Base-by-base conservation (phyloP, 108 stramenopile species). In the Epithemia pelagica region DNA sequence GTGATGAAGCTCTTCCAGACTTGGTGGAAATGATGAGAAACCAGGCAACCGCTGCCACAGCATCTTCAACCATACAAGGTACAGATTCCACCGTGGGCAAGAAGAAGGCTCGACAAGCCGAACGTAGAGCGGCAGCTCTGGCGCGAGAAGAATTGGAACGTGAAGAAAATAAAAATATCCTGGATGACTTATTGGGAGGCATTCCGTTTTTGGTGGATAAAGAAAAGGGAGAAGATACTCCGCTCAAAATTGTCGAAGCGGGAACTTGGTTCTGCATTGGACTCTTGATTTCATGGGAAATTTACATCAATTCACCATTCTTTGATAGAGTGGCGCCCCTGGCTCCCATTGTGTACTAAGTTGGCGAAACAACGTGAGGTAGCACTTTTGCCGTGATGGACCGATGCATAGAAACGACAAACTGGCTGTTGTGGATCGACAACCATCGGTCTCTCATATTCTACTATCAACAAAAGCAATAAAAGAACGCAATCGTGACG, bases 251-350 rank as follows among this genome's bases (percentile, higher is more conserved):
- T 28, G 62, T 90, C 3, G 89, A 90, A 79, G 75, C 68, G 58
- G 85, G 82, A 30, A 82, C 93, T 20, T 95, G 93, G 93, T 68
- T 69, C 24, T 86, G 90, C 10, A 95, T 95, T 66, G 85, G 76
- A 27, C 26, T 85, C 10, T 65, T 95, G 64, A 82, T 95, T 8
- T 63, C 68, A 25, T 95, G 93, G 93, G 93, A 95, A 74, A 23
- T 91, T 61, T 95, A 91, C 67, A 79, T 95, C 37, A 95, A 95
- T 66, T 85, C 86, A 58, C 93, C 93, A 5, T 79, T 95, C 62
- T 95, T 95, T 69, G 89, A 91, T 0, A 72, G 93, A 51, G 86
- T 88, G 0, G 85, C 85, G 23, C 85, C 89, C 5, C 65, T 91
- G 80, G 84, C 83, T 61, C 93, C 93, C 2, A 74, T 90, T 53